Evolutionary conservation across 2,329 filamentous ascomycete species (phyloP), one percentile per base, ranked within the genome.

Genomic region (Cladorrhinum sp.): DNA sequence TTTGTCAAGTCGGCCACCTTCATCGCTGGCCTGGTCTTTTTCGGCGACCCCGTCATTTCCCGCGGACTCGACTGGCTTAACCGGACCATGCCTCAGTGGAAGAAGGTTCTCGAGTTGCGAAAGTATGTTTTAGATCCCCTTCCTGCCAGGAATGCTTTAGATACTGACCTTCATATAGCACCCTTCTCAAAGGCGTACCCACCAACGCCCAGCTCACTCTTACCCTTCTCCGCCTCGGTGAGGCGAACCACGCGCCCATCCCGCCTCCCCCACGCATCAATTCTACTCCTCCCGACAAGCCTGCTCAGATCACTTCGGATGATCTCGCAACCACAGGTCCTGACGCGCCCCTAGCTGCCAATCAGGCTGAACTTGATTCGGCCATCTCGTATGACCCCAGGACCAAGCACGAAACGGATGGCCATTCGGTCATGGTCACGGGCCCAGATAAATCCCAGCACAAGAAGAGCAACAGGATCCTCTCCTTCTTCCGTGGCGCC

Each of bases 181-280:
- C 89, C 0, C 72, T 95, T 1, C 83, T 96, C 55, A 91, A 89
- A 70, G 90, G 91, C 2, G 87, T 95, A 0, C 92, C 92, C 0
- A 96, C 91, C 1, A 95, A 96, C 70, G 90, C 91, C 2, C 92
- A 96, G 70, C 83, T 96, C 18, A 87, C 91, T 0, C 77, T 96
- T 26, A 96, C 91, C 0, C 80, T 96, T 1, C 84, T 96, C 10
- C 88, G 92, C 4, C 86, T 94, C 28, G 91, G 91, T 46, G 92
- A 96, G 74, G 85, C 84, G 10, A 93, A 93, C 74, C 89, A 90
- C 66, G 87, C 90, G 0, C 92, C 92, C 0, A 74, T 96, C 0
- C 90, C 91, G 9, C 26, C 26, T 5, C 26, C 26, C 9, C 26
- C 26, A 28, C 26, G 26, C 26, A 28, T 28, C 26, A 28, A 28